A percentile compares a stretch with the other conserved stretches of the same genome.
Evolutionary conservation across 306 rosid genomes (phyloP).

Genomic region (Gillenia trifoliata): DNA sequence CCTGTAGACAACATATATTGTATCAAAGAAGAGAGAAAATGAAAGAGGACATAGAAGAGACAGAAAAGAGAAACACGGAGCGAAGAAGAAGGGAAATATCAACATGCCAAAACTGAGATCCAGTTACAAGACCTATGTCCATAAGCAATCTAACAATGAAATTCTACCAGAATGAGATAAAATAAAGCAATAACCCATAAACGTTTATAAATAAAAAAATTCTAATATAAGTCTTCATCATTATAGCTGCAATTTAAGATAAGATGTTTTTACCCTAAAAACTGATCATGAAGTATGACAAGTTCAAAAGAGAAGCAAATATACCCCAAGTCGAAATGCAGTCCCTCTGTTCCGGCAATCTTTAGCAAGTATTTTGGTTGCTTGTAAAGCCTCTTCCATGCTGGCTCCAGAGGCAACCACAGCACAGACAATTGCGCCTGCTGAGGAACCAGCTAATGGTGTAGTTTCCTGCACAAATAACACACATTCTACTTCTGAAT

Average conservation of each 20-base stretch:
- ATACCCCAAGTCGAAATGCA: slow-evolving; percentile 95
- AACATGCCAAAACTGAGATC: not conserved
- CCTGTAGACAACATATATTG: not conserved
- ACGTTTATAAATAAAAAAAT: not conserved
- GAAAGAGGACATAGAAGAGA: not conserved
- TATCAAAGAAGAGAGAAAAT: not conserved
- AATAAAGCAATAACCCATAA: not conserved
- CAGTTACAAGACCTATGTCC: not conserved
- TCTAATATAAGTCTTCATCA: too few relatives aligned
- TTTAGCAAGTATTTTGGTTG: slow-evolving; percentile 81
- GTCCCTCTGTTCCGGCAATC: slow-evolving; percentile 88
- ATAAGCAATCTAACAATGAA: not conserved
- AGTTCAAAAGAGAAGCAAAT: not conserved
- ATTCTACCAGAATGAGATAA: not conserved
- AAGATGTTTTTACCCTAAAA: not conserved
- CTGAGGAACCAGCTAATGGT: slow-evolving; percentile 96
- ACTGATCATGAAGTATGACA: not conserved
- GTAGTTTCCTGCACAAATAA: slow-evolving; percentile 66
- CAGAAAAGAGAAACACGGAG: not conserved
- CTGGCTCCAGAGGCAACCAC: slow-evolving; percentile 87
- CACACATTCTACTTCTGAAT: slow-evolving; percentile 2
- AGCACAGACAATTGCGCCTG: slow-evolving; percentile 95
- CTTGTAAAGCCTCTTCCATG: slow-evolving; percentile 76
- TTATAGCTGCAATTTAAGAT: too few relatives aligned
- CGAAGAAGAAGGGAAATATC: not conserved